Evolutionary conservation across 225 moss, liverwort and hornwort species (phyloP).

Genomic region (Asterella californica): DNA sequence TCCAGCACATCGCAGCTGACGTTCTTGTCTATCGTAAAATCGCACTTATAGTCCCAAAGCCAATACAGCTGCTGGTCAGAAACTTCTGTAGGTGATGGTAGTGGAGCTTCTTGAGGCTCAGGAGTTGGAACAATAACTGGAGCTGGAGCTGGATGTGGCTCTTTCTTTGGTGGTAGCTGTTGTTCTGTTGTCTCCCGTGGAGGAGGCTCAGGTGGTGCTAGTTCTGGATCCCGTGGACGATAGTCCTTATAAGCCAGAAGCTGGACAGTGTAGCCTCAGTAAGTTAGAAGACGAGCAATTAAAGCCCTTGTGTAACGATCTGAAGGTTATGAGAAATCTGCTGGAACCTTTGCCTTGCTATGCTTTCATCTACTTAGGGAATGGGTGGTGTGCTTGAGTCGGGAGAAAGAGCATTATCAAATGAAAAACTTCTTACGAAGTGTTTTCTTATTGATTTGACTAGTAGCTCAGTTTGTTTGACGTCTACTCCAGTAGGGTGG

Average conservation of each 20-base stretch:
- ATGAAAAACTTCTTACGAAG: background rate
- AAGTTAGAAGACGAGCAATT: background rate
- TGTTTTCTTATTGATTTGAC: background rate
- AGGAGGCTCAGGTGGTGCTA: constrained; percentile 37
- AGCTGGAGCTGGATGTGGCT: constrained; percentile 23
- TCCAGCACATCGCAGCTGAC: constrained; percentile 95
- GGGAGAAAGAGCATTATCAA: background rate
- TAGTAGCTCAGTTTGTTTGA: background rate
- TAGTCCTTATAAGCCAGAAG: constrained; percentile 80
- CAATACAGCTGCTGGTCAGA: constrained; percentile 58
- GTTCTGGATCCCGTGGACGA: constrained; percentile 56
- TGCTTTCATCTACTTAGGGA: background rate
- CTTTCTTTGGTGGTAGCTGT: constrained; percentile 16
- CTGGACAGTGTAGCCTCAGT: constrained; percentile 35
- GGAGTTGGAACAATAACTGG: constrained; percentile 29
- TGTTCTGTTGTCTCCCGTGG: constrained; percentile 37
- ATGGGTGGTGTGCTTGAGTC: background rate
- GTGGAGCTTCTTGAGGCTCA: background rate
- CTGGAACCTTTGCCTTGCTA: background rate
- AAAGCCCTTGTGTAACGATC: background rate
- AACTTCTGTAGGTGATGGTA: constrained; percentile 49
- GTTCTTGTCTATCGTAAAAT: constrained; percentile 65
- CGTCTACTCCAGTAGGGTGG: background rate
- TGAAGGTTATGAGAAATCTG: background rate
- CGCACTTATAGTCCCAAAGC: constrained; percentile 76